Conservation (phyloP, 148 eudicot genomes). For the Linanthus parryae region DNA sequence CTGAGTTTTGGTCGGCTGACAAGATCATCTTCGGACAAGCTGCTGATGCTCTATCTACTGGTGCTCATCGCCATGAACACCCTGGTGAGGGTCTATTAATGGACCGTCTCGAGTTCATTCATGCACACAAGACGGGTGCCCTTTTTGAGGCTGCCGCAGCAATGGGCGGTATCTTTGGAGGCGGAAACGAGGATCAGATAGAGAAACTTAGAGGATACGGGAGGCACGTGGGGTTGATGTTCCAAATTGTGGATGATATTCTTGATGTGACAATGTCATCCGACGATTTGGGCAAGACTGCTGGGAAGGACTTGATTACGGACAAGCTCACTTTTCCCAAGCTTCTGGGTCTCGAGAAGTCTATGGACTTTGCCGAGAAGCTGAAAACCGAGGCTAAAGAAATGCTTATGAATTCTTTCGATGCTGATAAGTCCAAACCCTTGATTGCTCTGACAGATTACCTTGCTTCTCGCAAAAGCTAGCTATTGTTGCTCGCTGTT, state of each 20-base stretch:
- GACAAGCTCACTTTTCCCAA: slow-evolving; percentile 34
- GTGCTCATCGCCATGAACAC: too few relatives aligned
- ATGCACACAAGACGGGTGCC: slow-evolving; percentile 31
- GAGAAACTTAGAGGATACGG: slow-evolving; percentile 31
- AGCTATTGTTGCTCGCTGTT: too few relatives aligned
- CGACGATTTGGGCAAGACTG: slow-evolving; percentile 31
- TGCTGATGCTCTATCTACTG: slow-evolving; percentile 26
- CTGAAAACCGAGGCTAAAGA: slow-evolving; percentile 21
- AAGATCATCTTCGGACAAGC: slow-evolving; percentile 34
- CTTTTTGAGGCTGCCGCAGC: slow-evolving; percentile 31
- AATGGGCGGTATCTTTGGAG: slow-evolving; percentile 29
- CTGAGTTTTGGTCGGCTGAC: slow-evolving; percentile 22
- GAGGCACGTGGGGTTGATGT: slow-evolving; percentile 25
- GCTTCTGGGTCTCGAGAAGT: slow-evolving; percentile 27
- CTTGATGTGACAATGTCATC: slow-evolving; percentile 25
- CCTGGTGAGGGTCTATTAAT: slow-evolving; percentile 18
- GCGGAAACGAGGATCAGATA: slow-evolving; percentile 16
- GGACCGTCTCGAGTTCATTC: slow-evolving; percentile 26
- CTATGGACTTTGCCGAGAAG: slow-evolving; percentile 23
- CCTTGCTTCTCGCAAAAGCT: too few relatives aligned
- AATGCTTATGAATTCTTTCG: slow-evolving; percentile 21
- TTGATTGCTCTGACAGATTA: too few relatives aligned
- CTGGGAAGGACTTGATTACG: slow-evolving; percentile 27
- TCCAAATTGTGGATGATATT: slow-evolving; percentile 38
- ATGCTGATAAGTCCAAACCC: slow-evolving; percentile 14